Evolutionary conservation across 2,329 filamentous ascomycete species (phyloP).

Genomic region (Penicillium glabrum): DNA sequence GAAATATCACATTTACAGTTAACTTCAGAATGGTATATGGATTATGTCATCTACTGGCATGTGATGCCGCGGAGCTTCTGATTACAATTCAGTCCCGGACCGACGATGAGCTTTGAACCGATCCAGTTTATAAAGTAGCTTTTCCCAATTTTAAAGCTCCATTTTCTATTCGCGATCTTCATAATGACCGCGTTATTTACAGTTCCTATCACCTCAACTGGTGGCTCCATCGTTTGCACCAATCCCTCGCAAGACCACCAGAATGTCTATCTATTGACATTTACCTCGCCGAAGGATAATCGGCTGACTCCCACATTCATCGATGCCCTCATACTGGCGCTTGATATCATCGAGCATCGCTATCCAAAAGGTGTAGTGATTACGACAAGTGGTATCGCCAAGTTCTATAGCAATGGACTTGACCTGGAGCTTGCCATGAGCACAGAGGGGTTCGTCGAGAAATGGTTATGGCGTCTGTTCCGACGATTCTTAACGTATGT

Average conservation of each 20-base stretch:
- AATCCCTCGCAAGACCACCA: constrained; percentile 47
- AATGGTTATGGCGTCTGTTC: constrained; percentile 65
- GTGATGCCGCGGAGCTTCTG: constrained; percentile 14
- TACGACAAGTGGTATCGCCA: constrained; percentile 71
- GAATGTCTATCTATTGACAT: constrained; percentile 70
- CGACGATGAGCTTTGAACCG: background rate
- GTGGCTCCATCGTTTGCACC: constrained; percentile 64
- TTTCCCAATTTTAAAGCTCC: background rate
- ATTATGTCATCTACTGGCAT: constrained; percentile 12
- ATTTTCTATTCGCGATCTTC: background rate
- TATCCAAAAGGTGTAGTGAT: constrained; percentile 71
- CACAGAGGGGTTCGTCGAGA: constrained; percentile 62
- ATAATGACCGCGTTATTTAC: constrained; percentile 55
- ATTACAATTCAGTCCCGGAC: constrained; percentile 8
- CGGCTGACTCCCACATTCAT: constrained; percentile 69
- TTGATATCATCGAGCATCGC: constrained; percentile 72
- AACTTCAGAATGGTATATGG: background rate
- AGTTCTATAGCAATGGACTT: constrained; percentile 84
- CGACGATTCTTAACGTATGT: constrained; percentile 60
- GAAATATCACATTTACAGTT: background rate
- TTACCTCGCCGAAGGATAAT: constrained; percentile 72
- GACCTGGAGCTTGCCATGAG: constrained; percentile 67
- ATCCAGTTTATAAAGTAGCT: background rate
- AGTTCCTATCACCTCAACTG: constrained; percentile 55
- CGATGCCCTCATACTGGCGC: constrained; percentile 64